Evolutionary conservation across 139 green algal species (phyloP), one percentile per base, ranked within the genome.

Genomic region (Chlamydomonas sp.): DNA sequence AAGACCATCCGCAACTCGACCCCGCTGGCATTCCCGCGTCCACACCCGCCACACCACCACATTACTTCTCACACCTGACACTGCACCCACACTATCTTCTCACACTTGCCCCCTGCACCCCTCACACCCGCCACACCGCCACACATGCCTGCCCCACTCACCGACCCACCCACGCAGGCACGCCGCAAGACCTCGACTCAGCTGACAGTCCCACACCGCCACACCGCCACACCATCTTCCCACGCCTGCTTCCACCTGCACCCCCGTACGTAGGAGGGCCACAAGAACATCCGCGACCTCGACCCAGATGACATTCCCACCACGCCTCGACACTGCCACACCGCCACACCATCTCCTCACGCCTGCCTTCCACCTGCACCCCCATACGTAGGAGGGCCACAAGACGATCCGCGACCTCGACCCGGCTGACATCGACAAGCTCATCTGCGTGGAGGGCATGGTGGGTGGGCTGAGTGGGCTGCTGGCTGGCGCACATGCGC

Each of bases 381-480:
- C n/a, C n/a, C n/a, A n/a, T n/a, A n/a, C n/a, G n/a, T n/a, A n/a
- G 70, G 71, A 61, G 4, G 74, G 86, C 57, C 75, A 65, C 29
- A 73, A 72, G 35, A 73, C 84, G 39, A 97, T 99, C 80, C 85
- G 95, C 3, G 93, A 97, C 66, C 83, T 99, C 36, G 89, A 99
- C 76, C 95, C 95, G n/a, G 74, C 81, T 1, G 89, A 97, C 74
- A 92, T 98, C 60, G 88, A 95, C 81, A 88, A 76, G 29, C 83
- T 99, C 54, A 86, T 99, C 39, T 81, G 84, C 35, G 88, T 99
- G 29, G 78, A 81, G 48, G 95, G 95, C 76, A 98, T 98, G 95
- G 85, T n/a, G n/a, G n/a, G n/a, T n/a, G n/a, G n/a, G n/a, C n/a
- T n/a, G n/a, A n/a, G n/a, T n/a, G n/a, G n/a, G n/a, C n/a, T n/a